A percentile compares a stretch with the other conserved stretches of the same genome.
phyloP scores from a whole-genome alignment of 768 basidiomycete species.

The Termitomyces bulborhizus region DNA sequence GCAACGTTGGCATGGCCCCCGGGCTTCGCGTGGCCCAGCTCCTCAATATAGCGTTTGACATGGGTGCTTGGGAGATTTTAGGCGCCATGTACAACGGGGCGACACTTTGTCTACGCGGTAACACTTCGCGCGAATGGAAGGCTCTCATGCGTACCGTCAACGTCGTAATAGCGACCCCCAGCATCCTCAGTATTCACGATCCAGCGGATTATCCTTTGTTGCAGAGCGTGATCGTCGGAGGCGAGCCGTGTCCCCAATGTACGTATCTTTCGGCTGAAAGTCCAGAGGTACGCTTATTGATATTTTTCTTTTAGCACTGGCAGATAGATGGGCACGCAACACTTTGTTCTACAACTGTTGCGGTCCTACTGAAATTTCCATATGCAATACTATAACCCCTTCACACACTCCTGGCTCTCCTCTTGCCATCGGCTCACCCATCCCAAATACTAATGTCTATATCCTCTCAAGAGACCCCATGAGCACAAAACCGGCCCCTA shows the following conservation, averaged over 20 bases:
- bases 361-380: conserved; percentile 49
- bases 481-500: conserved; percentile 22
- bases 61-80: conserved; percentile 61
- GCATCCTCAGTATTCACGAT: conserved; percentile 42
- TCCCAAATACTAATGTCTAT: conserved; percentile 42
- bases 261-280: conserved; percentile 2
- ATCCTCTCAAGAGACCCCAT: conserved; percentile 29
- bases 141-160: conserved; percentile 43
- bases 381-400: conserved; percentile 45
- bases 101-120: conserved; percentile 48
- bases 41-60: conserved; percentile 61
- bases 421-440: conserved; percentile 42
- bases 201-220: conserved; percentile 45
- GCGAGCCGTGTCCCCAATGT: conserved; percentile 49
- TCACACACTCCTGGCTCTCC: conserved; percentile 31
- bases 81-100: conserved; percentile 45
- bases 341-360: conserved; percentile 43
- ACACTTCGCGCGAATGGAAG: conserved; percentile 43
- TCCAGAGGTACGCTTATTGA: not conserved
- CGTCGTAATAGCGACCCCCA: conserved; percentile 48
- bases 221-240: conserved; percentile 42
- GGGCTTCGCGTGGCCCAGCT: conserved; percentile 52
- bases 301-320: conserved; percentile 19
- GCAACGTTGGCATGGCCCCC: conserved; percentile 53
- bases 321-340: conserved; percentile 37